Percentiles rank a stretch among this genome's conserved stretches.
Evolutionary conservation across 495 filamentous ascomycete species (phyloP).

Genomic region (Hapsidospora chrysogenum): DNA sequence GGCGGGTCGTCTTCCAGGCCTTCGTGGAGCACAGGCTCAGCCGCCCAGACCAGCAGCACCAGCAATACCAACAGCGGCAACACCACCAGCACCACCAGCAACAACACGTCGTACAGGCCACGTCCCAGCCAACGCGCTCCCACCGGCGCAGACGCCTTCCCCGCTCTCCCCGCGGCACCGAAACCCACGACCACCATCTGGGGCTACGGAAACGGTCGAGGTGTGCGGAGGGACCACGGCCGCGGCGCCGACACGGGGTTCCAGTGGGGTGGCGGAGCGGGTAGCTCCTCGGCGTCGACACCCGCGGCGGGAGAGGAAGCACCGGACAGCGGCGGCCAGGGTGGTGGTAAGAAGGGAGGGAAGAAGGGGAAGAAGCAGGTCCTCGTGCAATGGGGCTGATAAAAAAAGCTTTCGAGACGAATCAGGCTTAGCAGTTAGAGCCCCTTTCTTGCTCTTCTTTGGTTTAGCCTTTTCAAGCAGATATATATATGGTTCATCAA

Average conservation of each 20-base stretch:
- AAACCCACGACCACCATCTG: constrained; percentile 70
- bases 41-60: constrained; percentile 2
- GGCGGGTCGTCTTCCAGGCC: too few relatives aligned
- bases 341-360: constrained; percentile 49
- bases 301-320: constrained; percentile 8
- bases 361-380: constrained; percentile 74
- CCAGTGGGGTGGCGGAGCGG: constrained; percentile 15
- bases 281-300: constrained; percentile 1
- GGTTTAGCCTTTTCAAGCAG: too few relatives aligned
- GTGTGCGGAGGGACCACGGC: constrained; percentile 50
- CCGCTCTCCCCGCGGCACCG: constrained; percentile 59
- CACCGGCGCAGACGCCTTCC: constrained; percentile 47
- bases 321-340: constrained; percentile 17
- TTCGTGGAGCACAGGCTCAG: too few relatives aligned
- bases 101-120: neutral
- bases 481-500: too few relatives aligned
- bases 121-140: constrained; percentile 7
- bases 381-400: constrained; percentile 43
- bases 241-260: constrained; percentile 20
- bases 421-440: too few relatives aligned
- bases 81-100: constrained; percentile 18
- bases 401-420: constrained; percentile 1
- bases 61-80: constrained; percentile 31
- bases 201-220: constrained; percentile 50
- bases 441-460: too few relatives aligned